These are phyloP conservation scores for Amphirosellinia nigrospora DNA, from an alignment of 495 filamentous ascomycete species.

Conservation along the genomic window DNA sequence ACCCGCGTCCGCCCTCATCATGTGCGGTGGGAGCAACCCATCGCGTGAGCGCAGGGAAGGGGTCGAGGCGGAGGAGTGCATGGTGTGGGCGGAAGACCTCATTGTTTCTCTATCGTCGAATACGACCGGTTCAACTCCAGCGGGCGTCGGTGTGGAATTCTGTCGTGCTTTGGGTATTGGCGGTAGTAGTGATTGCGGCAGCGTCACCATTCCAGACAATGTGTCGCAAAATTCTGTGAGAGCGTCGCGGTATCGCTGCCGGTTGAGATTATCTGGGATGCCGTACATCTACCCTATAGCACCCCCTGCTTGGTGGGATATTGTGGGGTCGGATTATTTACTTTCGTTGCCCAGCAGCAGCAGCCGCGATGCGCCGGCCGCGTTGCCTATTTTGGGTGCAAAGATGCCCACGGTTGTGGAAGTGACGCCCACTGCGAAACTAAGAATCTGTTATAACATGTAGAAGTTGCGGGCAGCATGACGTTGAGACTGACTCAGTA, in stretches of 20 bases:
- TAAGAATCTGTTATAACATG: not conserved
- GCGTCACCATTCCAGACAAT: slow-evolving; percentile 55
- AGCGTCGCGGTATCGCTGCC: slow-evolving; percentile 38
- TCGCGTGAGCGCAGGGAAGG: slow-evolving; percentile 77
- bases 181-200: slow-evolving; percentile 37
- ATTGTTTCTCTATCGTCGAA: slow-evolving; percentile 22
- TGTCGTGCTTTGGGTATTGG: not conserved
- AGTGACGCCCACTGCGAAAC: slow-evolving; percentile 11
- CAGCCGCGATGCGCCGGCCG: slow-evolving; percentile 17
- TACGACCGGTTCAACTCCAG: slow-evolving; percentile 14
- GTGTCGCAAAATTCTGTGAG: slow-evolving; percentile 51
- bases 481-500: not conserved
- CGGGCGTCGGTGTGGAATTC: slow-evolving; percentile 17
- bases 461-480: not conserved
- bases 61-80: slow-evolving; percentile 68
- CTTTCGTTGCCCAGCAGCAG: slow-evolving; percentile 23
- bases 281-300: slow-evolving; percentile 32
- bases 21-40: slow-evolving; percentile 57
- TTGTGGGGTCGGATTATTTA: slow-evolving; percentile 24
- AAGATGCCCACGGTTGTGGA: slow-evolving; percentile 1
- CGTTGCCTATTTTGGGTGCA: not conserved
- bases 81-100: slow-evolving; percentile 31
- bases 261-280: slow-evolving; percentile 32
- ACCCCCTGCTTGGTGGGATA: not conserved
- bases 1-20: slow-evolving; percentile 59